Evolutionary conservation across 352 stramenopile genomes (phyloP).

Genomic region (Phytopythium cucurbitacearum): DNA sequence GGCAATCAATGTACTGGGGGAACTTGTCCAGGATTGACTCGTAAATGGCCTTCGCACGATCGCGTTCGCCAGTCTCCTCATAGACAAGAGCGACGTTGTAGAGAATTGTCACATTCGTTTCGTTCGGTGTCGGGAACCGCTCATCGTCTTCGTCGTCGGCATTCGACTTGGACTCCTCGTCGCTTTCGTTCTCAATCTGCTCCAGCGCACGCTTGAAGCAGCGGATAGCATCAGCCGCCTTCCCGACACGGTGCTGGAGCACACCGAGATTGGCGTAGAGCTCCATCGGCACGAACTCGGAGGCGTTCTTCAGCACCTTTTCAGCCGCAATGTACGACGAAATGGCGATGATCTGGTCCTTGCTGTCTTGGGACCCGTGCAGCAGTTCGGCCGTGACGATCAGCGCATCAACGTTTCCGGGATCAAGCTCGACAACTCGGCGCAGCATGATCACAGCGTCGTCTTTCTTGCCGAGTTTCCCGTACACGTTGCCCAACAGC

Average conservation of each 20-base stretch:
- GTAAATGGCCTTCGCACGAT: constrained; percentile 90
- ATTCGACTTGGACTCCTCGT: constrained; percentile 34
- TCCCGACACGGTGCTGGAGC: constrained; percentile 80
- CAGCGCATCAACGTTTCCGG: constrained; percentile 80
- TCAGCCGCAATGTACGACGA: constrained; percentile 88
- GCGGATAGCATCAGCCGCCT: constrained; percentile 87
- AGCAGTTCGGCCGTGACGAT: constrained; percentile 81
- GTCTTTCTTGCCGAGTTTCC: constrained; percentile 76
- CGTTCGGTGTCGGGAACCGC: constrained; percentile 39
- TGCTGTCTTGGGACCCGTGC: constrained; percentile 71
- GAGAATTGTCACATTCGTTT: constrained; percentile 90
- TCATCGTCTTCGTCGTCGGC: constrained; percentile 34
- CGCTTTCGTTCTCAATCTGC: constrained; percentile 35
- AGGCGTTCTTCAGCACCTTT: constrained; percentile 84
- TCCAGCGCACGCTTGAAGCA: constrained; percentile 87
- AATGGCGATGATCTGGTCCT: constrained; percentile 86
- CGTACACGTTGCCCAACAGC: constrained; percentile 77
- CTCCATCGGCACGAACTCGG: constrained; percentile 77
- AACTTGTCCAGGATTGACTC: constrained; percentile 92
- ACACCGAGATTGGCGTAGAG: constrained; percentile 82
- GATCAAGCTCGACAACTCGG: constrained; percentile 80
- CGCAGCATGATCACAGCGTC: constrained; percentile 77
- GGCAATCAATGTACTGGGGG: constrained; percentile 93
- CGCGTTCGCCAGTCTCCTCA: constrained; percentile 89
- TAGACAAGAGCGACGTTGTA: constrained; percentile 96